These are phyloP conservation scores for Parietichytrium sp. DNA, from an alignment of 108 stramenopile species.

Conservation along the genomic window DNA sequence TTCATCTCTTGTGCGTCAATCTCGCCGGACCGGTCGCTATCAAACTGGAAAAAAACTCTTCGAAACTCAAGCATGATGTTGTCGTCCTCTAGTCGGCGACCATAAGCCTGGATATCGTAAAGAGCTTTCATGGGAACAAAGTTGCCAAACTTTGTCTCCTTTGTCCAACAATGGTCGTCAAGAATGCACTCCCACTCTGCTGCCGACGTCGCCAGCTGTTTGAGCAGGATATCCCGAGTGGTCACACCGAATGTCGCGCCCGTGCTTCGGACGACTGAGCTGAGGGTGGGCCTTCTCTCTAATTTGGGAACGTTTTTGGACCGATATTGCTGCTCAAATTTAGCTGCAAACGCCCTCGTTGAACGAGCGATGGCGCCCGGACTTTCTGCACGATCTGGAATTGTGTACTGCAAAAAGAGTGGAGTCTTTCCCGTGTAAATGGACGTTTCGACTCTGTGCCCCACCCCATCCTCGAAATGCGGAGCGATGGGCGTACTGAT, in stretches of 20 bases:
- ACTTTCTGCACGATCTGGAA: not conserved
- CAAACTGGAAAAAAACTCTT: constrained; percentile 60
- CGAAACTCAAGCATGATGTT: constrained; percentile 55
- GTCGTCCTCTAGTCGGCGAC: constrained; percentile 8
- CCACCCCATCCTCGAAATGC: not conserved
- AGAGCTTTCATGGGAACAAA: not conserved
- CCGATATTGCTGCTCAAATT: not conserved
- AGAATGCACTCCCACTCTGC: not conserved
- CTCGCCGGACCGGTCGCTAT: constrained; percentile 52
- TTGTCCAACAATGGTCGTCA: constrained; percentile 16
- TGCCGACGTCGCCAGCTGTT: not conserved
- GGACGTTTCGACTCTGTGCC: not conserved
- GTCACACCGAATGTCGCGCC: not conserved
- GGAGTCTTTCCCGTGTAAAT: not conserved
- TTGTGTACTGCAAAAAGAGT: not conserved
- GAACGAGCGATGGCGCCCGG: not conserved
- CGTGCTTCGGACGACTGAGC: no score
- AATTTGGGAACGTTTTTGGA: no score
- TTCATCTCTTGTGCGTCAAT: constrained; percentile 57
- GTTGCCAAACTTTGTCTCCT: not conserved
- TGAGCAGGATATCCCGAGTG: not conserved
- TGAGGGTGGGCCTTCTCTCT: no score
- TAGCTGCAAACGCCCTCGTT: not conserved
- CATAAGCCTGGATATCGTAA: constrained; percentile 20
- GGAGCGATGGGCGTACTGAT: not conserved